phyloP scores from a whole-genome alignment of 2,329 filamentous ascomycete genomes.

The Hypoxylon sp. region DNA sequence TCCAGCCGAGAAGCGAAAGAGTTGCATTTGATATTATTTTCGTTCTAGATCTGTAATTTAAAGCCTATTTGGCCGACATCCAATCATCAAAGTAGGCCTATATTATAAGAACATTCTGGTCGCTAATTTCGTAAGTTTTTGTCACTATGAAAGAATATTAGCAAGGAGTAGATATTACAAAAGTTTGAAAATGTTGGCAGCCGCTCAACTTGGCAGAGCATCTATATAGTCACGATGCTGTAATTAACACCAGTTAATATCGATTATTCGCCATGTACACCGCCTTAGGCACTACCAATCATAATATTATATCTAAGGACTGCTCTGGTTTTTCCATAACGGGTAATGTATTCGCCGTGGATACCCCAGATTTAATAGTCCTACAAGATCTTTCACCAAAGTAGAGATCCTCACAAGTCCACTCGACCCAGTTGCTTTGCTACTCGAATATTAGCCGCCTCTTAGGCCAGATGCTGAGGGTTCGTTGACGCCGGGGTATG shows the following conservation, averaged over 20 bases:
- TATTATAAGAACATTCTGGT: slow-evolving; percentile 44
- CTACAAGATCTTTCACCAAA: slow-evolving; percentile 19
- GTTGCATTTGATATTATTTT: slow-evolving; percentile 17
- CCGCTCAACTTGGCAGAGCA: slow-evolving; percentile 27
- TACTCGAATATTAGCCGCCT: slow-evolving; percentile 39
- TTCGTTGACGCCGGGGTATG: background rate
- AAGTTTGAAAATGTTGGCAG: slow-evolving; percentile 12
- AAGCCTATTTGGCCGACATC: slow-evolving; percentile 39
- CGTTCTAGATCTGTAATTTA: slow-evolving; percentile 41
- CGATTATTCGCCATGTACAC: slow-evolving; percentile 16
- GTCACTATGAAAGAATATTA: slow-evolving; percentile 19
- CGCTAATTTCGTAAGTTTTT: slow-evolving; percentile 20
- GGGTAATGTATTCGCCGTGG: slow-evolving; percentile 6
- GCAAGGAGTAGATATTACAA: slow-evolving; percentile 16
- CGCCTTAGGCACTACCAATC: background rate
- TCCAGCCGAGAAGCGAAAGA: slow-evolving; percentile 26
- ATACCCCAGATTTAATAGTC: slow-evolving; percentile 8
- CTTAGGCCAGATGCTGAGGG: slow-evolving; percentile 6
- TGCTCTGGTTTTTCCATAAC: slow-evolving; percentile 2
- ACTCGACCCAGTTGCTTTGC: slow-evolving; percentile 11
- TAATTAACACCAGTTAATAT: slow-evolving; percentile 37
- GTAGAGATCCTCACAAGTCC: slow-evolving; percentile 8
- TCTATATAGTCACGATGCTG: slow-evolving; percentile 27
- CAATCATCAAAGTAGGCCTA: slow-evolving; percentile 33
- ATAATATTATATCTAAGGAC: background rate